phyloP scores from a whole-genome alignment of 345 rosid species.

The Geranium rotundifolium region DNA sequence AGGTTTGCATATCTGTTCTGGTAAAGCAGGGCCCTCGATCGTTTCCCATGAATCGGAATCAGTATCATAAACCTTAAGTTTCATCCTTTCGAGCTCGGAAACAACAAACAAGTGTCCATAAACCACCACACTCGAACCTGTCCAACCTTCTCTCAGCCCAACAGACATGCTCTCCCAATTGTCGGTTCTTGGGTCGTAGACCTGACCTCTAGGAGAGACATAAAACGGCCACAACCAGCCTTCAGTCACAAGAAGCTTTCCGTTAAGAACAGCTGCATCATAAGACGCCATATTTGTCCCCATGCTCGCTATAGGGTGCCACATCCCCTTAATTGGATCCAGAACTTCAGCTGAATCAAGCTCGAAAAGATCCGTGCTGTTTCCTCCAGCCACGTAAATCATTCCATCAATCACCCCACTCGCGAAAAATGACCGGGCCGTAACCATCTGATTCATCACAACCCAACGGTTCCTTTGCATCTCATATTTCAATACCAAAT shows the following conservation, averaged over 20 bases:
- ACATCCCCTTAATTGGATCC: constrained; percentile 51
- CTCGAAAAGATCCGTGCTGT: constrained; percentile 54
- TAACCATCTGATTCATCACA: constrained; percentile 47
- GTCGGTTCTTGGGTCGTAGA: constrained; percentile 60
- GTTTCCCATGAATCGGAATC: constrained; percentile 65
- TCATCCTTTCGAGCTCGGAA: constrained; percentile 80
- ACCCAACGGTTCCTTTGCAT: constrained; percentile 76
- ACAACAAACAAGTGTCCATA: constrained; percentile 65
- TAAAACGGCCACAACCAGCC: constrained; percentile 94
- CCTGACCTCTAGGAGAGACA: constrained; percentile 77
- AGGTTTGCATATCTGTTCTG: constrained; percentile 78
- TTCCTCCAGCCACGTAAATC: constrained; percentile 84
- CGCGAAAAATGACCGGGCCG: constrained; percentile 69
- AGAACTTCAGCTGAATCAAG: constrained; percentile 68
- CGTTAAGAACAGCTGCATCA: constrained; percentile 68
- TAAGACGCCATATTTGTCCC: constrained; percentile 71
- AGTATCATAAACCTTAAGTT: constrained; percentile 66
- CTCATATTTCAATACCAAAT: constrained; percentile 66
- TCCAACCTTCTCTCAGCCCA: constrained; percentile 87
- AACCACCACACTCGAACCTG: constrained; percentile 75
- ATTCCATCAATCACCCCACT: constrained; percentile 57
- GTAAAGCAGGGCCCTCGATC: constrained; percentile 61
- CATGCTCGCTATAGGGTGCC: constrained; percentile 57
- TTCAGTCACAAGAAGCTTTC: constrained; percentile 75
- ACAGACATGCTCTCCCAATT: constrained; percentile 72